Base-by-base conservation (phyloP, 805 yeast species). In the Candida caryicola region DNA sequence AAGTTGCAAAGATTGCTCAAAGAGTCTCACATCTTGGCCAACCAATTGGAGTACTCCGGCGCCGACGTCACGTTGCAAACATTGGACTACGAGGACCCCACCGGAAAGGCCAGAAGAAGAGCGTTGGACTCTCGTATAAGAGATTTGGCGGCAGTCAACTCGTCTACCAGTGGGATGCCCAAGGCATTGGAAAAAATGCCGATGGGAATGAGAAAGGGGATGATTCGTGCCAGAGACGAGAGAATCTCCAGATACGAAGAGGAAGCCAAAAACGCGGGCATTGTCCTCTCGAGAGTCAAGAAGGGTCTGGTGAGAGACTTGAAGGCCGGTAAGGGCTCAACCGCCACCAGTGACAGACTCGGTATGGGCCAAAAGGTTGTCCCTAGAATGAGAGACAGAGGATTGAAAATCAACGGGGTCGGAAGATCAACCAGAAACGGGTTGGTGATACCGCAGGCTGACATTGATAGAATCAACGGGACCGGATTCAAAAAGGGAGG, bases 181-280 rank as follows among this genome's bases (percentile, higher is more conserved):
- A 54, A 50, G 50, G 76, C 65, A 37, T 59, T 82, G 25, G 93
- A 85, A 48, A 85, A 81, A 36, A 86, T 88, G 78, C 96, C 98
- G 15, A 90, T 93, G 89, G 59, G 76, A 14, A 79, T 88, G 70
- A 74, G 97, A 39, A 85, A 85, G 54, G 96, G 96, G 2, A 84
- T 90, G 82, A 67, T 86, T 17, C 63, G 69, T 25, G 73, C 80
- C 31, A 75, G 81, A 32, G 61, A 73, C 25, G 57, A 64, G 15
- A 75, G 79, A 46, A 75, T 78, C 14, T 56, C 64, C 17, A 75
- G 75, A 50, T 77, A 71, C 52, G 95, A 86, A 57, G 66, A 72
- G 36, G 89, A 86, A 35, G 97, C 99, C 5, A 74, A 69, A 44
- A 91, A 91, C 14, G 95, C 95, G 4, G 98, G 98, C 10, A 85